Evolutionary conservation across 129 eudicot species (phyloP).

Genomic region (Pseudognaphalium luteoalbum): DNA sequence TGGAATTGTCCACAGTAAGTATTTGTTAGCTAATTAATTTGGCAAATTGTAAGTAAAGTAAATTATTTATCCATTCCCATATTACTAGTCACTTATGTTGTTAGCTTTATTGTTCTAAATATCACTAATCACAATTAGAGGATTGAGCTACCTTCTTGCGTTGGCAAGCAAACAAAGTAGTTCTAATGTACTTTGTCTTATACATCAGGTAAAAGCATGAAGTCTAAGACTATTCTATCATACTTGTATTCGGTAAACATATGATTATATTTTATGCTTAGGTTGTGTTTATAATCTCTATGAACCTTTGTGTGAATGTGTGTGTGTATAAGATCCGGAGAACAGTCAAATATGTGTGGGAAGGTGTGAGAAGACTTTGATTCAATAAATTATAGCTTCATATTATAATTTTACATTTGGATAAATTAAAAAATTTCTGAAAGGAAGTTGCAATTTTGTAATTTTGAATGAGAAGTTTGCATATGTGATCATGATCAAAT

Average conservation of each 20-base stretch:
- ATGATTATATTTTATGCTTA: not conserved
- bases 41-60: not conserved
- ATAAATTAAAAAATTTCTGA: too few species aligned
- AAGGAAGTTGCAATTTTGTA: too few species aligned
- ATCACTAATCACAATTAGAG: not conserved
- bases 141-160: constrained; percentile 4
- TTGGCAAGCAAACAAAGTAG: not conserved
- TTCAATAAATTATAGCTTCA: too few species aligned
- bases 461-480: too few species aligned
- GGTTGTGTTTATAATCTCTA: not conserved
- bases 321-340: not conserved
- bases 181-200: not conserved
- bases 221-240: not conserved
- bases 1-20: constrained; percentile 91
- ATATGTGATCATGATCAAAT: too few species aligned
- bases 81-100: not conserved
- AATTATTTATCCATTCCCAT: not conserved
- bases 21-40: not conserved
- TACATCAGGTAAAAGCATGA: not conserved
- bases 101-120: not conserved
- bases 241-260: not conserved
- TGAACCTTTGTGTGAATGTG: not conserved
- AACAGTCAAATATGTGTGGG: not conserved
- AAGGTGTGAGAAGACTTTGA: too few species aligned
- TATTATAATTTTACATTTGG: too few species aligned